Conservation (phyloP, 176 grass and related monocot species). For the Hsuehochloa calcarea region DNA sequence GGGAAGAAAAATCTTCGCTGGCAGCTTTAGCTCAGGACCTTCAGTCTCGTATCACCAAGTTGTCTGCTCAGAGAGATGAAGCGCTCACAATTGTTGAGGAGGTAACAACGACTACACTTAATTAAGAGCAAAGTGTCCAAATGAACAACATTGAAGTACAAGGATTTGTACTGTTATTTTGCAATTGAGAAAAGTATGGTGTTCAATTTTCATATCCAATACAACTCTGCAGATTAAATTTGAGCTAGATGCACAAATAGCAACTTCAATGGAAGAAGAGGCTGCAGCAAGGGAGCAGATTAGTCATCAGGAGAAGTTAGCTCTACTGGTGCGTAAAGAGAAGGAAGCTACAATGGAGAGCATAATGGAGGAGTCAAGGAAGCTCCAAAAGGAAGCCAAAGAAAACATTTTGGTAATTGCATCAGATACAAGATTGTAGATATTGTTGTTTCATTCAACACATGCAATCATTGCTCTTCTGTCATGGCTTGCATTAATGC, state of each 20-base stretch:
- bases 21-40: conserved; percentile 42
- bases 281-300: conserved; percentile 38
- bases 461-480: neutral
- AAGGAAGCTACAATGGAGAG: conserved; percentile 44
- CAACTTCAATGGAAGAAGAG: conserved; percentile 44
- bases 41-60: conserved; percentile 44
- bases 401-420: conserved; percentile 62
- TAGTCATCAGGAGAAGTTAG: conserved; percentile 37
- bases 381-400: conserved; percentile 47
- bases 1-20: conserved; percentile 46
- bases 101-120: conserved; percentile 30
- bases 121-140: neutral
- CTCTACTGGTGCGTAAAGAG: conserved; percentile 26
- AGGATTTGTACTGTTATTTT: neutral
- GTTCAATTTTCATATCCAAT: conserved; percentile 6
- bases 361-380: conserved; percentile 45
- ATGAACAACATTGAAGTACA: conserved; percentile 1
- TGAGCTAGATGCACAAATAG: conserved; percentile 43
- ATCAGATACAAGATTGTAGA: neutral
- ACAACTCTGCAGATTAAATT: conserved; percentile 37
- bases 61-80: conserved; percentile 51
- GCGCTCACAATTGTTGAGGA: conserved; percentile 39
- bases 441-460: neutral
- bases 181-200: neutral
- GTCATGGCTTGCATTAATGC: conserved; percentile 8